A percentile compares a stretch with the other conserved stretches of the same genome.
Conservation (phyloP, 2,329 filamentous ascomycete genomes). For the Tolypocladium endophyticum region DNA sequence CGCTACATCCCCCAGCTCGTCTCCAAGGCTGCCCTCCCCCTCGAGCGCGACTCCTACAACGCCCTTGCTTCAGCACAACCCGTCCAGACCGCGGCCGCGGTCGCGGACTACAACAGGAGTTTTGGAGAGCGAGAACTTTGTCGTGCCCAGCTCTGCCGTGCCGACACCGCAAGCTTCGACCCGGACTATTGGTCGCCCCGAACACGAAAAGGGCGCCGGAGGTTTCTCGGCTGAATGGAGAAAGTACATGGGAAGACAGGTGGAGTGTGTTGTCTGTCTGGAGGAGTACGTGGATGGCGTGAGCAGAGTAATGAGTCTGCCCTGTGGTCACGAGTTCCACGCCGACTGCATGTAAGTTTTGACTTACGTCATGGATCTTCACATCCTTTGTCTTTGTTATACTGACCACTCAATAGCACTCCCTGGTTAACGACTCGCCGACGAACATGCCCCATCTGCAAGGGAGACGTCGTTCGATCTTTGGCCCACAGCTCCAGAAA, state of each 20-base stretch:
- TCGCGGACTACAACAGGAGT: constrained; percentile 56
- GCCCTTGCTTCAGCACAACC: constrained; percentile 59
- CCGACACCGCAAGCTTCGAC: constrained; percentile 23
- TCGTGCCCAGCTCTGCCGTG: constrained; percentile 31
- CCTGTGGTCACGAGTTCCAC: constrained; percentile 96
- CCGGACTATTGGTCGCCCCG: constrained; percentile 18
- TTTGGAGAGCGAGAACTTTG: constrained; percentile 36
- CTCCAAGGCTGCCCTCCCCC: constrained; percentile 50
- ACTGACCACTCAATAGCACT: constrained; percentile 47
- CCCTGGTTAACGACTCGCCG: constrained; percentile 93
- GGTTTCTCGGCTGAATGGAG: constrained; percentile 44
- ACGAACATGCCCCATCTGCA: constrained; percentile 97
- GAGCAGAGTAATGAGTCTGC: constrained; percentile 90
- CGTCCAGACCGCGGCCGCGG: constrained; percentile 45
- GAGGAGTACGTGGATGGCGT: constrained; percentile 95
- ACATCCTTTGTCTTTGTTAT: neutral
- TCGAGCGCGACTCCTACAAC: constrained; percentile 62
- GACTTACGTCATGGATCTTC: neutral
- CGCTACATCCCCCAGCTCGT: constrained; percentile 42
- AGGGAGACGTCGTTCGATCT: constrained; percentile 81
- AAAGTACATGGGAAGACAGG: constrained; percentile 56
- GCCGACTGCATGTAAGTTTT: constrained; percentile 89
- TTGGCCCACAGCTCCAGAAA: constrained; percentile 45
- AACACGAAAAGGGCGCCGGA: constrained; percentile 37
- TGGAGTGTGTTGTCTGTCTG: constrained; percentile 91